Evolutionary conservation across 2,329 filamentous ascomycete genomes (phyloP).

Genomic region (Neofusicoccum parvum): DNA sequence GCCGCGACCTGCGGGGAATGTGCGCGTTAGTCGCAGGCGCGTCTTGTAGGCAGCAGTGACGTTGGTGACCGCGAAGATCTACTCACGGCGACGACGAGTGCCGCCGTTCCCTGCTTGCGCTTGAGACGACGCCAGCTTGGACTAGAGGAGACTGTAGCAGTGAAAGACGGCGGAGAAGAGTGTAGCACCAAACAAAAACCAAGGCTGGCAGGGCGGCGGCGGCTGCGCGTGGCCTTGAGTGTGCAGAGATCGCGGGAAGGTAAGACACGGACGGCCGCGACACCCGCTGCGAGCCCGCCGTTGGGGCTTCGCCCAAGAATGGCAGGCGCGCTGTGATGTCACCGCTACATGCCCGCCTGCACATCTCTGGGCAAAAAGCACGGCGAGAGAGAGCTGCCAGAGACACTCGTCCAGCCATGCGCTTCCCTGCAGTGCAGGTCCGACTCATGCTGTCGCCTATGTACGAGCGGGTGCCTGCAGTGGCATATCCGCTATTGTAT

Average conservation of each 20-base stretch:
- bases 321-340: neutral
- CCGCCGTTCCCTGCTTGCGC: slow-evolving; percentile 1
- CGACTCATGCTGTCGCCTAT: neutral
- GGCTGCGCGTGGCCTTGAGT: neutral
- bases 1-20: neutral
- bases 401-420: neutral
- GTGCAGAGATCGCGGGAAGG: slow-evolving; percentile 5
- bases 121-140: slow-evolving; percentile 9
- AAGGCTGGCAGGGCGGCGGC: neutral
- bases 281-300: neutral
- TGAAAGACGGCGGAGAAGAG: neutral
- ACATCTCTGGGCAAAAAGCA: neutral
- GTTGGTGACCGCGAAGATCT: neutral
- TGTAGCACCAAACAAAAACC: neutral
- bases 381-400: neutral
- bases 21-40: neutral
- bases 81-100: slow-evolving; percentile 19
- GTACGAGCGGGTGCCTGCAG: slow-evolving; percentile 1
- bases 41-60: neutral
- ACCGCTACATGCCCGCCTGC: neutral
- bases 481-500: neutral
- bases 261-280: neutral
- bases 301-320: neutral
- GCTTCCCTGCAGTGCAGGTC: neutral
- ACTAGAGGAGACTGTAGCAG: neutral